phyloP scores from a whole-genome alignment of 78 protist species.

The Guillardia theta region DNA sequence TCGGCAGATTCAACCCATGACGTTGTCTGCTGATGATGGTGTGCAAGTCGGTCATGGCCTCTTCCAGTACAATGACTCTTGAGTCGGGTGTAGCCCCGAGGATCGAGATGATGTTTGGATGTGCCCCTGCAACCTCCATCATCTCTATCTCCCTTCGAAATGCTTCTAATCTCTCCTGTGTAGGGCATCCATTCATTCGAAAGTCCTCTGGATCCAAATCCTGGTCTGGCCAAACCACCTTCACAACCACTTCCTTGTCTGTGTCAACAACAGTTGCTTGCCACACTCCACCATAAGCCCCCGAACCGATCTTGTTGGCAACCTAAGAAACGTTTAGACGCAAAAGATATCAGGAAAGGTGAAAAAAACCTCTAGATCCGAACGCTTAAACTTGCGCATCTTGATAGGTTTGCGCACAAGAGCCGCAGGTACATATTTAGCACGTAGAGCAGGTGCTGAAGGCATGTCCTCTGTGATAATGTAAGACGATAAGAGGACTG shows the following conservation, averaged over 20 bases:
- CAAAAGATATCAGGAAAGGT: too few species aligned
- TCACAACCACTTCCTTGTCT: background rate
- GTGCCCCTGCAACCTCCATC: background rate
- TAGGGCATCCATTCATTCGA: too few species aligned
- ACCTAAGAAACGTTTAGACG: too few species aligned
- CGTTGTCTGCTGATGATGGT: background rate
- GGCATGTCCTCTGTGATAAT: too few species aligned
- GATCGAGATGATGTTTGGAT: background rate
- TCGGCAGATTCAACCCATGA: background rate
- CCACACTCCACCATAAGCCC: background rate
- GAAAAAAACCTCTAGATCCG: too few species aligned
- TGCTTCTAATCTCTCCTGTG: background rate
- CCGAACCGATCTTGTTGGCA: background rate
- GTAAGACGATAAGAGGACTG: too few species aligned
- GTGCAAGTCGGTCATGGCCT: background rate
- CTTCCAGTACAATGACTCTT: background rate
- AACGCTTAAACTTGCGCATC: too few species aligned
- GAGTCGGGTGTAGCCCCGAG: background rate
- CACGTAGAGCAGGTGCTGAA: too few species aligned
- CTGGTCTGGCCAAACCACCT: background rate
- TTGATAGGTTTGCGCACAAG: too few species aligned
- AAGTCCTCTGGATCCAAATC: too few species aligned
- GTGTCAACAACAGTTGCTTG: background rate
- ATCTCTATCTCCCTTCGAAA: background rate
- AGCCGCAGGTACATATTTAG: too few species aligned